These are phyloP conservation scores for Wolfiporia cocos DNA, from an alignment of 1,284 basidiomycete genomes.

Conservation along the genomic window DNA sequence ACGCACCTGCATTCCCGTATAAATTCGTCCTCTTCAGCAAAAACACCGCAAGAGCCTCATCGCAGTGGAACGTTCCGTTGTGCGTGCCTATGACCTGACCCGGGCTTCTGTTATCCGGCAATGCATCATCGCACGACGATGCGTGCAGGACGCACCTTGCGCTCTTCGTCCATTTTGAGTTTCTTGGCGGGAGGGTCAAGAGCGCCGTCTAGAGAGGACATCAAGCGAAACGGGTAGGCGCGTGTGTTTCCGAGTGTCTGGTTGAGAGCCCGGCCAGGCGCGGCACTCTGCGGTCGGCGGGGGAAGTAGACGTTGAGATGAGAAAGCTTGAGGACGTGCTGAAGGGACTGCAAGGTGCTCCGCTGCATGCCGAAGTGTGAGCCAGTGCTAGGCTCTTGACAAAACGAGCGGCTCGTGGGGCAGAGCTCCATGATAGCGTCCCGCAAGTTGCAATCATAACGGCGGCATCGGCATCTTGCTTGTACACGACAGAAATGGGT, in stretches of 20 bases:
- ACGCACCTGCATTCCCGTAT: slow-evolving; percentile 71
- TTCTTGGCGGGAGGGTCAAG: slow-evolving; percentile 36
- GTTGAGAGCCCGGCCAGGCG: no score
- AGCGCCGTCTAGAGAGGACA: slow-evolving; percentile 24
- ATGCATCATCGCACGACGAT: neutral
- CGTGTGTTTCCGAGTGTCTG: no score
- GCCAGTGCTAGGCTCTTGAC: no score
- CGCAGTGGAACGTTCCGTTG: slow-evolving; percentile 95
- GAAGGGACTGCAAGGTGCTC: slow-evolving; percentile 6
- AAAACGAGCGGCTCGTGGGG: no score
- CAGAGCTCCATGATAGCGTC: no score
- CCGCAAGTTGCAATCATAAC: no score
- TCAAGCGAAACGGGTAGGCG: slow-evolving; percentile 11
- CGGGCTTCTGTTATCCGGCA: no score
- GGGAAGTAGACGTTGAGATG: slow-evolving; percentile 4
- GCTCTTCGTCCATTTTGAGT: slow-evolving; percentile 34
- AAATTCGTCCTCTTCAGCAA: slow-evolving; percentile 75
- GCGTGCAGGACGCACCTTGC: slow-evolving; percentile 33
- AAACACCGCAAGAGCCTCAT: slow-evolving; percentile 93
- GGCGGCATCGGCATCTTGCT: no score
- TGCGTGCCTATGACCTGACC: slow-evolving; percentile 82
- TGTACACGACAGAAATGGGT: no score
- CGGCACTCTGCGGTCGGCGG: no score
- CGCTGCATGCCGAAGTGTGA: slow-evolving; percentile 4
- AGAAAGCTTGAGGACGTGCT: slow-evolving; percentile 6